Percentiles rank a stretch among this genome's conserved stretches.
phyloP scores from a whole-genome alignment of 2,329 filamentous ascomycete genomes.

The Fusarium verrucosum region DNA sequence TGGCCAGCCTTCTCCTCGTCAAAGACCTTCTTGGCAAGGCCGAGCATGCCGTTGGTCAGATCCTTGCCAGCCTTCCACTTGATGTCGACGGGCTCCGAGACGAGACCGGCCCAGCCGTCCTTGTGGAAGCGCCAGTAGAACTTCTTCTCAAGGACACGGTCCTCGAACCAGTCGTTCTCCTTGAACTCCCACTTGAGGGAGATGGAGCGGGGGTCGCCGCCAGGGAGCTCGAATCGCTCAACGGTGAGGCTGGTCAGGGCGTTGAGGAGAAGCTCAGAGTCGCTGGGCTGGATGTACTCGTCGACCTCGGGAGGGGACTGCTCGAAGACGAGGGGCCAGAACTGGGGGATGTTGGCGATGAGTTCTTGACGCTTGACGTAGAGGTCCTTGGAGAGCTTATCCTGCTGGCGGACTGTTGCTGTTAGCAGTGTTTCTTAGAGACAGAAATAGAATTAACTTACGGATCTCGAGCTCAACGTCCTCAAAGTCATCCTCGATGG shows the following conservation, averaged over 20 bases:
- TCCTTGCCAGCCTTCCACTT: slow-evolving; percentile 85
- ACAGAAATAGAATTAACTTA: slow-evolving; percentile 57
- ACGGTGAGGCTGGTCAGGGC: slow-evolving; percentile 76
- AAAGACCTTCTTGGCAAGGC: slow-evolving; percentile 74
- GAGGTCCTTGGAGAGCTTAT: slow-evolving; percentile 72
- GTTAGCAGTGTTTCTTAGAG: slow-evolving; percentile 17
- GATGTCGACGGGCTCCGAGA: slow-evolving; percentile 89
- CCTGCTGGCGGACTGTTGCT: slow-evolving; percentile 74
- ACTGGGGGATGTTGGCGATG: slow-evolving; percentile 79
- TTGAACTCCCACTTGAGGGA: slow-evolving; percentile 80
- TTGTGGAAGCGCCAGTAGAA: slow-evolving; percentile 83
- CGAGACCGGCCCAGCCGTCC: slow-evolving; percentile 77
- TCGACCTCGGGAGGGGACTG: slow-evolving; percentile 87
- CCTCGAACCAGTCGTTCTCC: slow-evolving; percentile 83
- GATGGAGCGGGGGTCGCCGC: slow-evolving; percentile 83
- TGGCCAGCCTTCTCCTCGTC: slow-evolving; percentile 64
- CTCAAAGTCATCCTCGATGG: slow-evolving; percentile 85
- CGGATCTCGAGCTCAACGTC: slow-evolving; percentile 84
- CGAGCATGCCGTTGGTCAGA: slow-evolving; percentile 80
- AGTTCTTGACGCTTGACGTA: slow-evolving; percentile 80
- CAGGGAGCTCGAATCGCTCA: slow-evolving; percentile 79
- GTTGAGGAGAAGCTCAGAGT: slow-evolving; percentile 76
- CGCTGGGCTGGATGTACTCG: slow-evolving; percentile 83
- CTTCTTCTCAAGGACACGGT: slow-evolving; percentile 85
- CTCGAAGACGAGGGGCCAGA: slow-evolving; percentile 95